Evolutionary conservation across 352 stramenopile genomes (phyloP).

Genomic region (Globisporangium polare): DNA sequence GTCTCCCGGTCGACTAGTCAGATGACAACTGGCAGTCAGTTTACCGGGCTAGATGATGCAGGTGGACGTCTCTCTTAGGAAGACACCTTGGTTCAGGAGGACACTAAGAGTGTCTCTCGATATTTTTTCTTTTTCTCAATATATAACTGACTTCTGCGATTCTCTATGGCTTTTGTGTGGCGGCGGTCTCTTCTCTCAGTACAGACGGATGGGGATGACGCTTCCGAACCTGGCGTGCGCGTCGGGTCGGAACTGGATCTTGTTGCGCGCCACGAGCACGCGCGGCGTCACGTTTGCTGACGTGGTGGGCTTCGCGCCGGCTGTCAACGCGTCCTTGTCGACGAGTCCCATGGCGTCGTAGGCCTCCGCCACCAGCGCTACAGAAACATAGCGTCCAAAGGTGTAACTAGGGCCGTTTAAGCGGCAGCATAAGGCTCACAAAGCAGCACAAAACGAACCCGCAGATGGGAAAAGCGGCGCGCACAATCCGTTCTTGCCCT

Average conservation of each 20-base stretch:
- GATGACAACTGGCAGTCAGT: not conserved
- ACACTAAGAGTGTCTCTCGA: not conserved
- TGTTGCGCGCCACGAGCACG: slow-evolving; percentile 34
- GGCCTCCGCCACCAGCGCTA: slow-evolving; percentile 62
- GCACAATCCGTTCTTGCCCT: slow-evolving; percentile 7
- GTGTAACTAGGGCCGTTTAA: no score
- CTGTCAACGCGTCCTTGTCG: slow-evolving; percentile 34
- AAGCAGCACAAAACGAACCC: slow-evolving; percentile 20
- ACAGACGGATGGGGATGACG: slow-evolving; percentile 66
- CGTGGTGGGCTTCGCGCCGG: slow-evolving; percentile 23
- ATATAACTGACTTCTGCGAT: slow-evolving; percentile 8
- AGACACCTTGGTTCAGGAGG: not conserved
- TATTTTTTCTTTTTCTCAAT: slow-evolving; percentile 13
- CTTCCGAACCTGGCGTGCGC: slow-evolving; percentile 33
- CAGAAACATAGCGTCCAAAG: not conserved
- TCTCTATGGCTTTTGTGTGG: not conserved
- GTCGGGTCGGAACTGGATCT: slow-evolving; percentile 37
- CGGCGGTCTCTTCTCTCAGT: slow-evolving; percentile 4
- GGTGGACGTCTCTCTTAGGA: not conserved
- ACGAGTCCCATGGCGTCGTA: slow-evolving; percentile 66
- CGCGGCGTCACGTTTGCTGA: slow-evolving; percentile 41
- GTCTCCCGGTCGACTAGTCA: slow-evolving; percentile 50
- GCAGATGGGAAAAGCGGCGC: slow-evolving; percentile 41
- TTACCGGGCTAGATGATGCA: not conserved
- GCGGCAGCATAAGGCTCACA: not conserved